Conservation (phyloP, 345 rosid genomes). For the Brassica carinata region DNA sequence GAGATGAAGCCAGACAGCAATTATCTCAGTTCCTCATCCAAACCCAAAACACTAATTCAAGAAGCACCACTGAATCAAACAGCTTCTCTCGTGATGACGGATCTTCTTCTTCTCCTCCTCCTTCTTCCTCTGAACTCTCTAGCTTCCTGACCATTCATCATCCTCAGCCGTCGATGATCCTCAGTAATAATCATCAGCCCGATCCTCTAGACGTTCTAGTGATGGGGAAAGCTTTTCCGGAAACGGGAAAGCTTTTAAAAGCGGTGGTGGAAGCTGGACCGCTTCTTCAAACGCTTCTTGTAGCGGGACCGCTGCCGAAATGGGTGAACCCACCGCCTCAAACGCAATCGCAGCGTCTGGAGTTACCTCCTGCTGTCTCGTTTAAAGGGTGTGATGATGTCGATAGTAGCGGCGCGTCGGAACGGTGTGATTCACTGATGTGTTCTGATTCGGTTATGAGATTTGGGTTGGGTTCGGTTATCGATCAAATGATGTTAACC, state of each 20-base stretch:
- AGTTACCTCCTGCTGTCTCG: constrained; percentile 41
- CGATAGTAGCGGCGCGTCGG: background rate
- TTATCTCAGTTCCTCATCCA: constrained; percentile 50
- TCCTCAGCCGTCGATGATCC: constrained; percentile 32
- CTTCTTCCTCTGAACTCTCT: constrained; percentile 76
- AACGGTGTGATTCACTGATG: constrained; percentile 37
- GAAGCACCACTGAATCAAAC: constrained; percentile 73
- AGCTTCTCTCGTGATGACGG: constrained; percentile 47
- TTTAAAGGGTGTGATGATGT: constrained; percentile 33
- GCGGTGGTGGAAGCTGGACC: constrained; percentile 92
- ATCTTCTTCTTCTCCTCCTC: constrained; percentile 69
- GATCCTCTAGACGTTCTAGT: constrained; percentile 41
- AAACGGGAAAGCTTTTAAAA: constrained; percentile 78
- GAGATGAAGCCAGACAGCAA: constrained; percentile 75
- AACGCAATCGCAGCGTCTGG: constrained; percentile 37
- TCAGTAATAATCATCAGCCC: background rate
- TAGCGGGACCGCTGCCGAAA: constrained; percentile 83
- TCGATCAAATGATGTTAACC: constrained; percentile 36
- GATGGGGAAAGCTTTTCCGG: constrained; percentile 67
- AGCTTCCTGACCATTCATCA: constrained; percentile 31
- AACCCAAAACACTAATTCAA: constrained; percentile 43
- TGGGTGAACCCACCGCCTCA: constrained; percentile 89
- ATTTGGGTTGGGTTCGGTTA: constrained; percentile 31
- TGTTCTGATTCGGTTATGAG: constrained; percentile 57
- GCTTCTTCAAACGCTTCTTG: constrained; percentile 72